Percentiles rank a stretch among this genome's conserved stretches.
phyloP scores from a whole-genome alignment of 192 early-diverging fungal species.

The Chytriomyces sp. region DNA sequence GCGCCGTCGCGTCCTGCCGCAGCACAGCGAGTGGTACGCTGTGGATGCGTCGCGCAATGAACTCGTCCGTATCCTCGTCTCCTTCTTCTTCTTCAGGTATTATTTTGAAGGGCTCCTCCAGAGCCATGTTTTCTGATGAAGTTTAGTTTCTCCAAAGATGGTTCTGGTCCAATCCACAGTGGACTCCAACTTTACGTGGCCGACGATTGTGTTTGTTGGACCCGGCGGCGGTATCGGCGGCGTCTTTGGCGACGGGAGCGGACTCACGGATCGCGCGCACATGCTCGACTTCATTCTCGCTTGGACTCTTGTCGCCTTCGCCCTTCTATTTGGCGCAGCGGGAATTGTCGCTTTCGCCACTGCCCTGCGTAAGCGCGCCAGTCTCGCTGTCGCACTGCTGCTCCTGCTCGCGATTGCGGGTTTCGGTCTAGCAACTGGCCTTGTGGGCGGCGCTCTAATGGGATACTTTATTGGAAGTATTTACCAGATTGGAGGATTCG shows the following conservation, averaged over 20 bases:
- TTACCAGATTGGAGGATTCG: slow-evolving; percentile 25
- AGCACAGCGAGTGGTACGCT: slow-evolving; percentile 63
- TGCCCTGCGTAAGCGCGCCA: background rate
- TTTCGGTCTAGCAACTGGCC: background rate
- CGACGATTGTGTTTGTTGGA: slow-evolving; percentile 13
- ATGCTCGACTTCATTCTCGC: slow-evolving; percentile 17
- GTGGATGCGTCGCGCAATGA: slow-evolving; percentile 66
- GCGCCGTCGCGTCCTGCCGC: slow-evolving; percentile 59
- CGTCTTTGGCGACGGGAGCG: slow-evolving; percentile 5
- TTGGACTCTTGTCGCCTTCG: slow-evolving; percentile 18
- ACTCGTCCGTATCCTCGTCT: slow-evolving; percentile 53
- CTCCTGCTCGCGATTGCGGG: slow-evolving; percentile 5
- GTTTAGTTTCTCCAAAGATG: too few species aligned
- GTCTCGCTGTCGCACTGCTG: background rate
- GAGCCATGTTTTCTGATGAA: too few species aligned
- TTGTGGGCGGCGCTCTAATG: background rate
- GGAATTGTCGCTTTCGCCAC: slow-evolving; percentile 2
- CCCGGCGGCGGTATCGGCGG: slow-evolving; percentile 24
- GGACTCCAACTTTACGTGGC: slow-evolving; percentile 25
- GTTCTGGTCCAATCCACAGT: too few species aligned
- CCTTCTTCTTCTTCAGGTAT: background rate
- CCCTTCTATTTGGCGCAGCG: slow-evolving; percentile 9
- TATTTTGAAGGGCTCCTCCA: too few species aligned
- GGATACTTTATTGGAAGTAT: slow-evolving; percentile 22
- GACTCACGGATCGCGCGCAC: background rate